Base-by-base conservation (phyloP, 2,329 filamentous ascomycete species). In the Colletotrichum plurivorum region DNA sequence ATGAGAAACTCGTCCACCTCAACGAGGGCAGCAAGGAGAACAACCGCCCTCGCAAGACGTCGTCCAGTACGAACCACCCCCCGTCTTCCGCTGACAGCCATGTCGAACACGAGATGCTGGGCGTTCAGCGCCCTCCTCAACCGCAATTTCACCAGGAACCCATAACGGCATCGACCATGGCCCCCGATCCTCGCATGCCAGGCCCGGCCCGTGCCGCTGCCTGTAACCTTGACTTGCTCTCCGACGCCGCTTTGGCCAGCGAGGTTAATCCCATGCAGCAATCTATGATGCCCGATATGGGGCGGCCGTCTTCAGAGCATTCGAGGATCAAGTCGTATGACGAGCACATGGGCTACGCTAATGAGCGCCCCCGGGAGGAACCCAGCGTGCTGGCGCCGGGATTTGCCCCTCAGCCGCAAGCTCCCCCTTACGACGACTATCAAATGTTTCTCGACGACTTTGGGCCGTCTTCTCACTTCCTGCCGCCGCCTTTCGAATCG, bases 1-100 rank as follows among this genome's bases (percentile, higher is more conserved):
- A 90, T 79, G 87, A 90, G 80, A 90, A 90, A 79, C 86, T 90
- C 73, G 88, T 89, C 74, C 88, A 90, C 76, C 84, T 89, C 76
- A 89, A 88, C 79, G 87, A 89, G 77, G 85, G 84, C 72, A 85
- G 80, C 77, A 89, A 88, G 73, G 87, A 89, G 74, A 83, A 80
- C 71, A 80, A 75, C 74, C 82, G 86, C 61, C 82, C 82, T 27
- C 82, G 87, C 71, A 89, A 87, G 74, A 77, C 83, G n/a, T 75
- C 80, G 15, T 76, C 77, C 45, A 80, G 78, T 62, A 76, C 77
- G 66, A 75, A 80, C 67, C 82, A 84, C 53, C 84, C 83, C 70
- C 79, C 84, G 25, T 81, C 84, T n/a, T 75, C 84, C 9, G 81
- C 84, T 46, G 85, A 88, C 63, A 80, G 78, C 60, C 84, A 85